Conservation (phyloP, 1,284 basidiomycete genomes). For the Pseudozyma sp. region DNA sequence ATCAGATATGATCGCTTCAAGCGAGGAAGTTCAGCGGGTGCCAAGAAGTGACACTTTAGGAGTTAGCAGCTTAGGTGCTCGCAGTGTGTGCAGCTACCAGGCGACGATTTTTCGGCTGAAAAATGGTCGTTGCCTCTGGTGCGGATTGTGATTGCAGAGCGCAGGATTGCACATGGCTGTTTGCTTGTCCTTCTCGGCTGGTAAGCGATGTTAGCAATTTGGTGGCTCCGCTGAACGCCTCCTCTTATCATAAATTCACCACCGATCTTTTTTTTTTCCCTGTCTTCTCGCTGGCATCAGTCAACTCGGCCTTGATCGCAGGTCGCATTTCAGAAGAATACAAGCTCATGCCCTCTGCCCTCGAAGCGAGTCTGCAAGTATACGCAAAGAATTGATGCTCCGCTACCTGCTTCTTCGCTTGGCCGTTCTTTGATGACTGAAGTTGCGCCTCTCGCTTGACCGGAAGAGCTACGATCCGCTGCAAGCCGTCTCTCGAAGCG, state of each 20-base stretch:
- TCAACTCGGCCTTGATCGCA: not conserved
- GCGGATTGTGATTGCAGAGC: not conserved
- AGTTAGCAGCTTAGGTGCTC: too few species aligned
- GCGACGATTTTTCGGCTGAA: not conserved
- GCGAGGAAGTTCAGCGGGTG: too few species aligned
- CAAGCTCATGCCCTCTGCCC: not conserved
- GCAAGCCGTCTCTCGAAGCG: slow-evolving; percentile 11
- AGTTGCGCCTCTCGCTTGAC: slow-evolving; percentile 1
- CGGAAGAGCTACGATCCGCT: slow-evolving; percentile 2
- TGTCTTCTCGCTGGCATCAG: not conserved
- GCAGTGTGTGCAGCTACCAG: too few species aligned
- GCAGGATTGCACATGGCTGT: slow-evolving; percentile 5
- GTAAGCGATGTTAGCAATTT: slow-evolving; percentile 13
- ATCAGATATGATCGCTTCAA: too few species aligned
- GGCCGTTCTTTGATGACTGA: not conserved
- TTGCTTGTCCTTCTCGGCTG: slow-evolving; percentile 19
- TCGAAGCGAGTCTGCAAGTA: not conserved
- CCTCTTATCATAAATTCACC: not conserved
- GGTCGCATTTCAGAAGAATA: not conserved
- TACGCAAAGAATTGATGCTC: not conserved
- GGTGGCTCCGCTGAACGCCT: slow-evolving; percentile 5
- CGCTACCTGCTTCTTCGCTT: not conserved
- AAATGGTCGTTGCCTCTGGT: not conserved
- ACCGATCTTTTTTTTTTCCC: not conserved
- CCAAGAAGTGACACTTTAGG: too few species aligned